Evolutionary conservation across 2,329 filamentous ascomycete genomes (phyloP), one percentile per base, ranked within the genome.

Genomic region (Atkinsonella texensis): DNA sequence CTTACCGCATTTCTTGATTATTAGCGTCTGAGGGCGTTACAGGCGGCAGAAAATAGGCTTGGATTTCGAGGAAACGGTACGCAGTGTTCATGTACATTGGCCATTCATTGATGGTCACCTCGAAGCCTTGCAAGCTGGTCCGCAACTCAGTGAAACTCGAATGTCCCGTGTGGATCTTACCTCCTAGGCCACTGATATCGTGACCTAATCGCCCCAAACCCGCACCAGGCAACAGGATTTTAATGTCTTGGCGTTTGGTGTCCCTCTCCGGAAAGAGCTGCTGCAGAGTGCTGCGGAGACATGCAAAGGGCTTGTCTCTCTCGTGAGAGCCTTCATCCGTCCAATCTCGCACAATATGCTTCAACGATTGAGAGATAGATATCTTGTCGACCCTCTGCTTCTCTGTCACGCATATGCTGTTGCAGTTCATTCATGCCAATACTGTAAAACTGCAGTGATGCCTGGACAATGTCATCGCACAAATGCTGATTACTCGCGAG

Each of bases 291-390:
- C 58, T 50, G 3, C 68, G 50, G 1, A 76, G 60, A 50, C 68
- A 72, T 0, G 63, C 58, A 47, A 74, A 74, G 0, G 68, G 66
- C 0, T 67, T 65, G 0, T 70, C 59, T 1, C 77, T 66, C 54
- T 81, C 77, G 39, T 68, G 61, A 0, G 56, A 53, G 0, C 77
- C 77, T 13, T 74, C 69, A 0, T 62, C 63, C 0, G 77, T 71
- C 77, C 77, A 81, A 57, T 81, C 78, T 5, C 77, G 68, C 2
- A 80, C 75, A 52, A 74, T 75, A 56, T 81, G 77, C 58, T 80
- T 81, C 49, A 81, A 58, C 0, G 75, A 69, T 56, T 81, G 78
- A 0, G 70, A 68, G 0, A 78, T 69, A 35, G 74, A 73, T 2
- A 72, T 66, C 5, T 68, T 70, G 20, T 80, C 76, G 65, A 1